A percentile compares a stretch with the other conserved stretches of the same genome.
Conservation (phyloP, 208 protist species). For the Trypanosoma cruzi region DNA sequence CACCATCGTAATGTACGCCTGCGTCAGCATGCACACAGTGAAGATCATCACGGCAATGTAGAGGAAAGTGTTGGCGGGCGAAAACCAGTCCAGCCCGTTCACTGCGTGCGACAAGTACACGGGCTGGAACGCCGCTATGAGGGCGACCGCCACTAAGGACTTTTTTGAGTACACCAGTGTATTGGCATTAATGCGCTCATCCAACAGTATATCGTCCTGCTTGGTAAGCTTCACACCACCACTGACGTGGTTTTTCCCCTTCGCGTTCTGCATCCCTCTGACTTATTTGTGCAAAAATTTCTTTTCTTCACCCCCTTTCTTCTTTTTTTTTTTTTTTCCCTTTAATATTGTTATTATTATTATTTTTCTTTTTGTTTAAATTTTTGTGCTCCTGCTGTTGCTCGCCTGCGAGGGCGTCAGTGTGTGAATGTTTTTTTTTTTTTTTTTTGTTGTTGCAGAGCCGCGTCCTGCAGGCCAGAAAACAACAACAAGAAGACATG, state of each 20-base stretch:
- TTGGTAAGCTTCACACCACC: slow-evolving; percentile 21
- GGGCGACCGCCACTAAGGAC: slow-evolving; percentile 57
- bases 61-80: slow-evolving; percentile 53
- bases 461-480: too few species aligned
- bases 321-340: not conserved
- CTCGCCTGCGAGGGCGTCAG: not conserved
- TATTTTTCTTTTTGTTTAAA: too few species aligned
- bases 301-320: too few species aligned
- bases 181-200: slow-evolving; percentile 86
- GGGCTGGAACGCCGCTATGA: slow-evolving; percentile 79
- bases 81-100: slow-evolving; percentile 71
- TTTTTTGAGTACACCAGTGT: slow-evolving; percentile 79
- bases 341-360: too few species aligned
- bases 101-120: slow-evolving; percentile 88
- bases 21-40: slow-evolving; percentile 77
- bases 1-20: slow-evolving; percentile 89
- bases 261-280: not conserved
- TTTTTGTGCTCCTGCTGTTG: not conserved
- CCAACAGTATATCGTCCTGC: slow-evolving; percentile 74
- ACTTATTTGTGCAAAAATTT: not conserved
- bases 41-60: slow-evolving; percentile 54
- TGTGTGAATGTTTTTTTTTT: too few species aligned
- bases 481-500: not conserved
- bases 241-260: not conserved
- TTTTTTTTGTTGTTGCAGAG: too few species aligned